Conservation (phyloP, 2,329 filamentous ascomycete genomes). For the Colletotrichum sp. region DNA sequence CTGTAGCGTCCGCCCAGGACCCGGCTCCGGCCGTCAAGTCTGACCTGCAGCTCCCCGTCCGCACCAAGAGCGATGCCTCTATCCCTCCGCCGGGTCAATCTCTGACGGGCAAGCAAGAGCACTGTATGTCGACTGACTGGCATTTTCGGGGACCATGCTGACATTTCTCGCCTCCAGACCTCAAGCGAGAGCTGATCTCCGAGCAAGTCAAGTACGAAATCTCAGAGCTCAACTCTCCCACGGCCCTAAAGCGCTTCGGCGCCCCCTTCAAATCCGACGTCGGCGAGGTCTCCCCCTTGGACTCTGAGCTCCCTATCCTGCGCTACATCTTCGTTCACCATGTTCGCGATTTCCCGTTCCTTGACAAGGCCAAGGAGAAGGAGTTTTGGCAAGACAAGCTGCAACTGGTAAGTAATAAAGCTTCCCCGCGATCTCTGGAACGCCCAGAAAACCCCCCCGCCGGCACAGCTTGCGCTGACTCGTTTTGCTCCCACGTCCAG, state of each 20-base stretch:
- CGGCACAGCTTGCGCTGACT: conserved; percentile 1
- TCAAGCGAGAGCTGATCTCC: conserved; percentile 93
- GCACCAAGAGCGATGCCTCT: conserved; percentile 29
- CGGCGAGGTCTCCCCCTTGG: conserved; percentile 89
- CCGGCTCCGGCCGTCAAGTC: background rate
- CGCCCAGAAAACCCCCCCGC: background rate
- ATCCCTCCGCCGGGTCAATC: conserved; percentile 48
- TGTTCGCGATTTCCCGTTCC: conserved; percentile 96
- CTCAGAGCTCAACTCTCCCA: conserved; percentile 90
- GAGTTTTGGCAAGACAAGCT: conserved; percentile 99
- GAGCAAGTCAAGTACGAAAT: conserved; percentile 92
- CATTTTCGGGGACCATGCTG: background rate
- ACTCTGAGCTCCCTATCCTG: conserved; percentile 92
- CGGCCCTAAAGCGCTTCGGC: conserved; percentile 91
- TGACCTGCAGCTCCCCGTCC: conserved; percentile 24
- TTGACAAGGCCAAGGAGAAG: conserved; percentile 96
- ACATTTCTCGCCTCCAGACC: conserved; percentile 59
- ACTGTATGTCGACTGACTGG: conserved; percentile 68
- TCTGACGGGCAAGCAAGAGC: conserved; percentile 95
- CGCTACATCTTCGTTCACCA: conserved; percentile 98
- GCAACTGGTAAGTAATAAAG: conserved; percentile 73
- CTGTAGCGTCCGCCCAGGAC: conserved; percentile 6
- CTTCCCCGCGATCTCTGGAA: background rate
- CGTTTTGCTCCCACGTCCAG: conserved; percentile 45
- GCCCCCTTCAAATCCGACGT: conserved; percentile 93